These are phyloP conservation scores for Moniliophthora roreri DNA, from an alignment of 1,284 basidiomycete genomes.

Conservation along the genomic window DNA sequence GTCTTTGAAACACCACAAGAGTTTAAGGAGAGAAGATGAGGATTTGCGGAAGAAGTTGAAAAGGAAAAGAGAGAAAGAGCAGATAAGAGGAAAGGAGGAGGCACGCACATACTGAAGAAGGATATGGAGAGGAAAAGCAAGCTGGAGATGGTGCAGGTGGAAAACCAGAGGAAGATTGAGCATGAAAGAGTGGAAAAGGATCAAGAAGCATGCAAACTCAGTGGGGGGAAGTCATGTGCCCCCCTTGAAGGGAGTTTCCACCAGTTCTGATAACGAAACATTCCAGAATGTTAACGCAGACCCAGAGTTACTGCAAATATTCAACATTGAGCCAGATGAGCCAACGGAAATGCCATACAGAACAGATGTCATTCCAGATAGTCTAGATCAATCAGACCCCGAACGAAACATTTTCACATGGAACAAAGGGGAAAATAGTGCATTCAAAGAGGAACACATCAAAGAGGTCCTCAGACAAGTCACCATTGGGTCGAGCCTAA, in stretches of 20 bases:
- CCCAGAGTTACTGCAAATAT: background rate
- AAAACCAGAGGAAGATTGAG: background rate
- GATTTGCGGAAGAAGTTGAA: background rate
- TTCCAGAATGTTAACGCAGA: background rate
- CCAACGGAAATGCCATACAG: background rate
- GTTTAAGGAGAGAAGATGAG: background rate
- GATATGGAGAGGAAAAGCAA: background rate
- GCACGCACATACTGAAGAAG: no score
- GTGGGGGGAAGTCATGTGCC: constrained; percentile 4
- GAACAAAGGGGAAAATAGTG: background rate
- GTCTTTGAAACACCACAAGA: background rate
- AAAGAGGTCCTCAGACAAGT: constrained; percentile 6
- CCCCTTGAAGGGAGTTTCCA: constrained; percentile 7
- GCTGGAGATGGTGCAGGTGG: background rate
- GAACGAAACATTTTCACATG: background rate
- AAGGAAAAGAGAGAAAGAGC: background rate
- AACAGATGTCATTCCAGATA: constrained; percentile 5
- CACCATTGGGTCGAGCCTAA: constrained; percentile 8
- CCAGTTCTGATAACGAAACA: background rate
- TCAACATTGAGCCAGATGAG: background rate
- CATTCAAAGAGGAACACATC: background rate
- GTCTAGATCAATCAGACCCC: background rate
- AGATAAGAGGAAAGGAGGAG: background rate
- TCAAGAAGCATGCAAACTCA: background rate
- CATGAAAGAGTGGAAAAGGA: background rate